Percentiles rank a stretch among this genome's conserved stretches.
Evolutionary conservation across 225 moss, liverwort and hornwort genomes (phyloP).

Genomic region (Pseudoscleropodium purum): DNA sequence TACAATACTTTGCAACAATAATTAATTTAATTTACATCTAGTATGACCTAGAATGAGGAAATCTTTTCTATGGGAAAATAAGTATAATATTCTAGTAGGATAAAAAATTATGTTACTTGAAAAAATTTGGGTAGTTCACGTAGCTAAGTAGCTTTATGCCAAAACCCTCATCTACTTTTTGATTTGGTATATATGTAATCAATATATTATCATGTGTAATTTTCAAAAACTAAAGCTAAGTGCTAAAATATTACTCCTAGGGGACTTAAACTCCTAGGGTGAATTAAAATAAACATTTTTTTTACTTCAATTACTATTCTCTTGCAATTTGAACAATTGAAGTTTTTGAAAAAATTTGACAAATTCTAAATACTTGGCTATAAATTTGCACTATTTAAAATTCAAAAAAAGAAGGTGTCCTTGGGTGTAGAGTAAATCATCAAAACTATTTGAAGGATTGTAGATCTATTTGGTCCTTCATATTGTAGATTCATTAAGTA

Average conservation of each 20-base stretch:
- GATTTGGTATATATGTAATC: neutral
- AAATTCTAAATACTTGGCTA: neutral
- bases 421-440: neutral
- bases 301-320: neutral
- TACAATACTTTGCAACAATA: neutral
- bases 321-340: neutral
- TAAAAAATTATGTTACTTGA: neutral
- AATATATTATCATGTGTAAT: neutral
- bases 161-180: neutral
- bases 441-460: neutral
- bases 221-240: neutral
- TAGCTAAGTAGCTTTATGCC: neutral
- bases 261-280: neutral
- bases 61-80: fast-evolving
- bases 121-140: neutral
- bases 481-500: neutral
- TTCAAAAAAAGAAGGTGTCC: no score
- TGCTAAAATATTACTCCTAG: neutral
- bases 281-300: neutral
- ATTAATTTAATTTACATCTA: neutral
- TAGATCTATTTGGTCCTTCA: fast-evolving
- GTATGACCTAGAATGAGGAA: neutral
- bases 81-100: fast-evolving
- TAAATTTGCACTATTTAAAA: neutral
- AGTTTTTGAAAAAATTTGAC: neutral